Conservation (phyloP, 345 rosid genomes). For the Turritis glabra region DNA sequence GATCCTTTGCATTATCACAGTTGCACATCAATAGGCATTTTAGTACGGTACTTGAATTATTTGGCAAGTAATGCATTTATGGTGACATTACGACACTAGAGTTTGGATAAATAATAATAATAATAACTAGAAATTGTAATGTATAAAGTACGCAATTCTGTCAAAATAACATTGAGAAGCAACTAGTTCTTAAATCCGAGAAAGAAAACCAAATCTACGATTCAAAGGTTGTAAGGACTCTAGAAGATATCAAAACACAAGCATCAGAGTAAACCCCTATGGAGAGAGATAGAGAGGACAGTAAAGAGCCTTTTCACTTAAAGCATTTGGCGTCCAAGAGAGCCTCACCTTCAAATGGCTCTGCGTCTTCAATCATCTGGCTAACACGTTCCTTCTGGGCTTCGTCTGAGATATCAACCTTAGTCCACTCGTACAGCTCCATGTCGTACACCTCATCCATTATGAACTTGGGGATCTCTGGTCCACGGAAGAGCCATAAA, state of each 20-base stretch:
- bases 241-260: slow-evolving; percentile 23
- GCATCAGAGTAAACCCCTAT: slow-evolving; percentile 17
- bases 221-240: slow-evolving; percentile 12
- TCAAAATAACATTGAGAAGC: not conserved
- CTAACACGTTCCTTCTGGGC: slow-evolving; percentile 80
- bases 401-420: slow-evolving; percentile 73
- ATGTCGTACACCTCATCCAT: slow-evolving; percentile 85
- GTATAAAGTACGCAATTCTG: slow-evolving; percentile 16
- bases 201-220: slow-evolving; percentile 24
- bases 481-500: slow-evolving; percentile 90
- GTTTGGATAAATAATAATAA: no score
- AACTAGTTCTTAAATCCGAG: slow-evolving; percentile 16
- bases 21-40: no score
- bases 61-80: no score
- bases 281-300: slow-evolving; percentile 6
- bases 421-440: slow-evolving; percentile 89
- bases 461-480: slow-evolving; percentile 71
- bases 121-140: not conserved
- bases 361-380: slow-evolving; percentile 85
- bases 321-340: slow-evolving; percentile 97
- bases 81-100: no score
- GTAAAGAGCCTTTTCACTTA: slow-evolving; percentile 48
- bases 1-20: no score
- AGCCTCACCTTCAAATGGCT: slow-evolving; percentile 89
- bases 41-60: no score